A percentile compares a stretch with the other conserved stretches of the same genome.
These are phyloP conservation scores for Arthrinium puccinioides DNA, from an alignment of 2,329 filamentous ascomycete species.

Conservation along the genomic window DNA sequence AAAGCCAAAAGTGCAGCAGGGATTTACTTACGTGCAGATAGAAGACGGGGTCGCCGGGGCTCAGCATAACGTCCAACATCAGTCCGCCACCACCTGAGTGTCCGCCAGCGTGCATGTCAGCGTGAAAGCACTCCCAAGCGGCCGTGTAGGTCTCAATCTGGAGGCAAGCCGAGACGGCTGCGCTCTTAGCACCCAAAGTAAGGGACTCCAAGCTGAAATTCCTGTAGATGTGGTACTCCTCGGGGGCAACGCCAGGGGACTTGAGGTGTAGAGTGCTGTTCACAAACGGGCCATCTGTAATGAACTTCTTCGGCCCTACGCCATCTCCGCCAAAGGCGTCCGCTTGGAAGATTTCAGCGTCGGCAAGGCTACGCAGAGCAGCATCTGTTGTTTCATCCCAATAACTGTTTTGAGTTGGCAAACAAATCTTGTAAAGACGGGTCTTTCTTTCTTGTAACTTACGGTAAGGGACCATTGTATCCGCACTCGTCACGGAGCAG, in stretches of 20 bases:
- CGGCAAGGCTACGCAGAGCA: background rate
- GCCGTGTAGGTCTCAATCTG: background rate
- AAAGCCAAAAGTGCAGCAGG: no score
- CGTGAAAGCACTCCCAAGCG: background rate
- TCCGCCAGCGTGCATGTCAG: background rate
- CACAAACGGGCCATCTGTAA: no score
- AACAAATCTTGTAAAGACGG: background rate
- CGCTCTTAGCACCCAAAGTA: no score
- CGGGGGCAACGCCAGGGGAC: no score
- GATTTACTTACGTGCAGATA: no score
- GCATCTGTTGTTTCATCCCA: background rate
- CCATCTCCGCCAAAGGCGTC: background rate
- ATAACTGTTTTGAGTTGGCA: background rate
- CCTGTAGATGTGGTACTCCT: no score
- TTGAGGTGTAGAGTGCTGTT: no score
- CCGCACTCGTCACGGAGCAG: background rate
- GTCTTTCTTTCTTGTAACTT: no score
- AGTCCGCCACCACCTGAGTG: background rate
- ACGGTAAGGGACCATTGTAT: no score
- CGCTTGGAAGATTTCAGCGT: background rate
- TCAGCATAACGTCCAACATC: background rate
- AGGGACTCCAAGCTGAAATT: no score
- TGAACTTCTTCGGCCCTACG: no score
- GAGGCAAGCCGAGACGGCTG: no score
- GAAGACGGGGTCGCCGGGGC: slow-evolving; percentile 20